Evolutionary conservation across 176 grass and related monocot species (phyloP).

Genomic region (Avena insularis): DNA sequence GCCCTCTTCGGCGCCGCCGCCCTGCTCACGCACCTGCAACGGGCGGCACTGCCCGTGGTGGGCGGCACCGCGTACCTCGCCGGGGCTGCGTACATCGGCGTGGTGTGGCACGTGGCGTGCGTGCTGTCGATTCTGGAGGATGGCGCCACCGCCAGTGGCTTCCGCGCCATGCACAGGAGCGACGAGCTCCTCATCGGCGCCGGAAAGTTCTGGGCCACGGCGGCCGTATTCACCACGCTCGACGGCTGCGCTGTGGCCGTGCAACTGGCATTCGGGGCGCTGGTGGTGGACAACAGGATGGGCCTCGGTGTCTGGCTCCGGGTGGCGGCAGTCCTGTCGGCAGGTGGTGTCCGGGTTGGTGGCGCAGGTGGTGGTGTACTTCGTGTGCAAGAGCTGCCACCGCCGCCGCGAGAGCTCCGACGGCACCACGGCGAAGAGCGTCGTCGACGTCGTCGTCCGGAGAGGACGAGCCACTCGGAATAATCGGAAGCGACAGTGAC

Average conservation of each 20-base stretch:
- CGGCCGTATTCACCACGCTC: background rate
- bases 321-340: background rate
- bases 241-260: background rate
- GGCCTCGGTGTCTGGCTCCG: background rate
- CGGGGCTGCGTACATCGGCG: background rate
- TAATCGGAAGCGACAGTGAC: background rate
- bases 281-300: background rate
- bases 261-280: background rate
- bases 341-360: background rate
- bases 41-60: background rate
- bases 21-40: background rate
- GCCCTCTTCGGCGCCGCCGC: background rate
- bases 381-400: background rate
- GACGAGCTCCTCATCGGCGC: background rate
- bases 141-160: background rate
- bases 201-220: background rate
- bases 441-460: background rate
- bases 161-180: background rate
- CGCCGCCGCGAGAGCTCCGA: background rate
- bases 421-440: background rate
- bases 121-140: background rate
- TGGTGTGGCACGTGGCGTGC: background rate
- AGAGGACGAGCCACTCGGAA: background rate
- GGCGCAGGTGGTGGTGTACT: background rate
- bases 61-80: background rate